Conservation (phyloP, 495 filamentous ascomycete species). For the Evernia prunastri region DNA sequence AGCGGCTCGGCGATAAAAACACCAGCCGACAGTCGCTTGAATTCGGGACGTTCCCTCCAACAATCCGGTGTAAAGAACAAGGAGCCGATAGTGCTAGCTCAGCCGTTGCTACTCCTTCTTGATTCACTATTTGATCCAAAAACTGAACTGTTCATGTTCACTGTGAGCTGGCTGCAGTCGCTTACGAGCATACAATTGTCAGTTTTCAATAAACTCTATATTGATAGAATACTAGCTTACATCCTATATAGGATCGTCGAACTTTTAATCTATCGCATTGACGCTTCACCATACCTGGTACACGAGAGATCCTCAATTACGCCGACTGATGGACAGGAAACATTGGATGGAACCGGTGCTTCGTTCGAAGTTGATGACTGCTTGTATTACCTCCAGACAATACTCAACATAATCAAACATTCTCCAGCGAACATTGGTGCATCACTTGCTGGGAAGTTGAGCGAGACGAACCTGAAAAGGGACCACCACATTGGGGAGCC, state of each 20-base stretch:
- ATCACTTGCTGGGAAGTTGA: slow-evolving; percentile 43
- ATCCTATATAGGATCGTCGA: slow-evolving; percentile 33
- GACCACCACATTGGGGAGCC: background rate
- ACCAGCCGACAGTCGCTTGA: slow-evolving; percentile 11
- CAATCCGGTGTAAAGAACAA: slow-evolving; percentile 42
- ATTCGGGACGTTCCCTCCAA: slow-evolving; percentile 27
- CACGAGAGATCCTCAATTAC: background rate
- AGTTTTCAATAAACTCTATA: slow-evolving; percentile 20
- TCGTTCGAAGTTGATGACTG: slow-evolving; percentile 66
- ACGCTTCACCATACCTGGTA: slow-evolving; percentile 7
- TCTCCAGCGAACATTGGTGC: slow-evolving; percentile 55
- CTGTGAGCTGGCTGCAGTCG: slow-evolving; percentile 75
- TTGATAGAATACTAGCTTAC: background rate
- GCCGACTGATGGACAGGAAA: background rate
- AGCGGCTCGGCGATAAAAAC: slow-evolving; percentile 42
- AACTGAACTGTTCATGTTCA: slow-evolving; percentile 65
- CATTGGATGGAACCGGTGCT: slow-evolving; percentile 17
- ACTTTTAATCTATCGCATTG: slow-evolving; percentile 36
- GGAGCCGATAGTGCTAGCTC: slow-evolving; percentile 57
- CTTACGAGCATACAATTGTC: slow-evolving; percentile 61
- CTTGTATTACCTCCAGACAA: slow-evolving; percentile 68
- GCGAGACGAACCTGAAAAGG: background rate
- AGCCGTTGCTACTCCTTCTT: slow-evolving; percentile 75
- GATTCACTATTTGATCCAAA: slow-evolving; percentile 70
- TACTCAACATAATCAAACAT: slow-evolving; percentile 63